phyloP scores from a whole-genome alignment of 2,329 filamentous ascomycete species.

The Daldinia eschscholtzii region DNA sequence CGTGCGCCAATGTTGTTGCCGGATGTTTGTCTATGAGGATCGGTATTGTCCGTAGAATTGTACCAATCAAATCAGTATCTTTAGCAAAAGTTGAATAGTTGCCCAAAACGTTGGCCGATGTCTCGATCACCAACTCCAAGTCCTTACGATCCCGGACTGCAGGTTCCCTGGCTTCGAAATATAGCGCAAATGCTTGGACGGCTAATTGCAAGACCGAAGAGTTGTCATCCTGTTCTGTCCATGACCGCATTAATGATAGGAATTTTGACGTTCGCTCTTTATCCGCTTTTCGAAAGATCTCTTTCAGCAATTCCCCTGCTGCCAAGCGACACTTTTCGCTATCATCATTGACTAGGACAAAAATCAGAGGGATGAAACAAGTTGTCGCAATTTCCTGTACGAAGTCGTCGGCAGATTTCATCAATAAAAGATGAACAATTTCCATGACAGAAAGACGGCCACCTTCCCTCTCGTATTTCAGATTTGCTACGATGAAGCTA shows the following conservation, averaged over 20 bases:
- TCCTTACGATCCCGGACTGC: conserved; percentile 75
- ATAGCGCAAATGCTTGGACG: conserved; percentile 84
- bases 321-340: conserved; percentile 86
- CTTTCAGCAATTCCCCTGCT: conserved; percentile 82
- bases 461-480: conserved; percentile 89
- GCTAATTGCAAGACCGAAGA: conserved; percentile 77
- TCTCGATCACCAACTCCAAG: conserved; percentile 70
- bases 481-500: conserved; percentile 87
- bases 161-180: conserved; percentile 77
- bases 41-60: conserved; percentile 76
- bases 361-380: conserved; percentile 87
- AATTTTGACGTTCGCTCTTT: conserved; percentile 78
- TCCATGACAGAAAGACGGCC: conserved; percentile 95
- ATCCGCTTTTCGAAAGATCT: conserved; percentile 83
- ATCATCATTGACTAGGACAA: conserved; percentile 90
- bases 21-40: conserved; percentile 77
- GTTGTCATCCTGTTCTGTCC: conserved; percentile 82
- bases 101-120: conserved; percentile 65
- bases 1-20: conserved; percentile 71
- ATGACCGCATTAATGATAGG: conserved; percentile 76
- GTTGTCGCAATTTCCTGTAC: conserved; percentile 84
- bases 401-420: conserved; percentile 84
- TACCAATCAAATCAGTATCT: conserved; percentile 80
- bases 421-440: conserved; percentile 85
- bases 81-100: conserved; percentile 65